These are phyloP conservation scores for Fusarium metavorans DNA, from an alignment of 2,329 filamentous ascomycete genomes.

Conservation along the genomic window DNA sequence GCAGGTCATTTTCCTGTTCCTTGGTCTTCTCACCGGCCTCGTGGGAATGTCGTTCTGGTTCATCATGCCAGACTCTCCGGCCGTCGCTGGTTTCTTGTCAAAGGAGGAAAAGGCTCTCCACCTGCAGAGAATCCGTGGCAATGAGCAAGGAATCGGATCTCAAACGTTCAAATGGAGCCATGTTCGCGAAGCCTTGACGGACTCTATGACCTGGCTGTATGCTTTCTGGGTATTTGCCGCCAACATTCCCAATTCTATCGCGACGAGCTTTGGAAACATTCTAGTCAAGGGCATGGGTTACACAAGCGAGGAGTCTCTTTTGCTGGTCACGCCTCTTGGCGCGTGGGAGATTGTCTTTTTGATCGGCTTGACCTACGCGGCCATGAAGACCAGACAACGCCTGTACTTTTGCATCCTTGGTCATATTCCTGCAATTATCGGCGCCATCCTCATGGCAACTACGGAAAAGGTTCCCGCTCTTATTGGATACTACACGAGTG, in stretches of 20 bases:
- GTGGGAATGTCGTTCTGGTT: slow-evolving; percentile 29
- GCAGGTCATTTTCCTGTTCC: slow-evolving; percentile 31
- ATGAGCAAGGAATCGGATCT: slow-evolving; percentile 31
- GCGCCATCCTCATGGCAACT: slow-evolving; percentile 37
- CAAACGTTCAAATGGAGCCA: slow-evolving; percentile 36
- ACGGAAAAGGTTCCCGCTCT: slow-evolving; percentile 37
- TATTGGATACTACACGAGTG: slow-evolving; percentile 35
- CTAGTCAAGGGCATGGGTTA: slow-evolving; percentile 33
- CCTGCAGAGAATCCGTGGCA: slow-evolving; percentile 23
- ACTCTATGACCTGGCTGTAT: slow-evolving; percentile 37
- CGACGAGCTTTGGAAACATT: slow-evolving; percentile 33
- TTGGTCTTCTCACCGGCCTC: slow-evolving; percentile 13
- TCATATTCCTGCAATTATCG: slow-evolving; percentile 32
- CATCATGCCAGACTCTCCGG: slow-evolving; percentile 29
- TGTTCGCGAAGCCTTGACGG: slow-evolving; percentile 27
- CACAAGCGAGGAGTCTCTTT: slow-evolving; percentile 14
- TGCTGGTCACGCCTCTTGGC: slow-evolving; percentile 29
- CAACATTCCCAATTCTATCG: slow-evolving; percentile 35
- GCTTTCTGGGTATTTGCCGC: slow-evolving; percentile 39
- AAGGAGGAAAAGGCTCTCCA: slow-evolving; percentile 21
- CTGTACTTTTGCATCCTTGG: slow-evolving; percentile 28
- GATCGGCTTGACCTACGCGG: slow-evolving; percentile 24
- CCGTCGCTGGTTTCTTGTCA: slow-evolving; percentile 13
- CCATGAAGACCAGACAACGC: slow-evolving; percentile 28
- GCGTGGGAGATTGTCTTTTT: slow-evolving; percentile 33